Evolutionary conservation across 2,329 filamentous ascomycete species (phyloP).

Genomic region (Teratosphaeria nubilosa): DNA sequence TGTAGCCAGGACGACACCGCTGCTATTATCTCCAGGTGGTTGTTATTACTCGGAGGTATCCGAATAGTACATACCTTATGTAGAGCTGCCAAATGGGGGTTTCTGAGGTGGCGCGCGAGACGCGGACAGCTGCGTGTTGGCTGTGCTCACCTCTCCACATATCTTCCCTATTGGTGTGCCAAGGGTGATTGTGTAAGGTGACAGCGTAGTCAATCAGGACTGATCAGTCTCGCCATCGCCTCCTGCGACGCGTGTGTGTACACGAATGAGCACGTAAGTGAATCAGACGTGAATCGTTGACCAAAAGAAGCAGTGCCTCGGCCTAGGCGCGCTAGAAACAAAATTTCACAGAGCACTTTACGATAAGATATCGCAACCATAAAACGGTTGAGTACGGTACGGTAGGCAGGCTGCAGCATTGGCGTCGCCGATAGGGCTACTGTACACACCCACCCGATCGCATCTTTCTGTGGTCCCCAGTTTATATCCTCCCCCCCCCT

Average conservation of each 20-base stretch:
- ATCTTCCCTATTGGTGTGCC: background rate
- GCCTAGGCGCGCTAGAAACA: background rate
- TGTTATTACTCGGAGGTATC: background rate
- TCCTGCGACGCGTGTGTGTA: background rate
- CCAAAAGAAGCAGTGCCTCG: too few species aligned
- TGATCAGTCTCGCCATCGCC: background rate
- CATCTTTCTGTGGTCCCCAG: background rate
- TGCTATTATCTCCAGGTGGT: too few species aligned
- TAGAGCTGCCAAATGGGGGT: background rate
- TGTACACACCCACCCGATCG: background rate
- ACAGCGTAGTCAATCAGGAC: background rate
- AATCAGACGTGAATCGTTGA: too few species aligned
- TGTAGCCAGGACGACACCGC: background rate
- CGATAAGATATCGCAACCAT: background rate
- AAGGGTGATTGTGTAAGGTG: background rate
- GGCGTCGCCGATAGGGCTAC: background rate
- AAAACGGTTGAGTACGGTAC: background rate
- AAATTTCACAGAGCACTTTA: background rate
- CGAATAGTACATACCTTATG: too few species aligned
- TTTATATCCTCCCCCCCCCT: slow-evolving; percentile 1
- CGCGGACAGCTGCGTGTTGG: background rate
- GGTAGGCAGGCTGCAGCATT: background rate
- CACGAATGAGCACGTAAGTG: background rate
- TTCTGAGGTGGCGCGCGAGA: background rate
- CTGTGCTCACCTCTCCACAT: background rate